Evolutionary conservation across 148 eudicot genomes (phyloP).

Genomic region (Cornus suecica): DNA sequence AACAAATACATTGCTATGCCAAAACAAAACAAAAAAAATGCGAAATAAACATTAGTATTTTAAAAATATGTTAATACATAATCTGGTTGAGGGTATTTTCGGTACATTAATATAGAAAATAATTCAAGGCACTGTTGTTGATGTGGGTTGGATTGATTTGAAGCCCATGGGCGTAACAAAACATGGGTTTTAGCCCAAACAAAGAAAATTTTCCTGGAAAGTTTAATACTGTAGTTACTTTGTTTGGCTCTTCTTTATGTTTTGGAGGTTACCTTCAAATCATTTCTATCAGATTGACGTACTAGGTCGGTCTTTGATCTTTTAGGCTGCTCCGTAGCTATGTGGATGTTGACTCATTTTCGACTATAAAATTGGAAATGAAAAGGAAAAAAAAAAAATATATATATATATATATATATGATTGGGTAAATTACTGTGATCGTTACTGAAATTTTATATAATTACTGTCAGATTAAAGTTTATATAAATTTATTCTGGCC

Average conservation of each 20-base stretch:
- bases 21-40: too few species aligned
- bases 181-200: slow-evolving; percentile 15
- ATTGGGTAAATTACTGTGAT: too few species aligned
- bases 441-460: too few species aligned
- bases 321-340: not conserved
- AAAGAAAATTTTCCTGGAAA: not conserved
- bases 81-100: not conserved
- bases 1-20: too few species aligned
- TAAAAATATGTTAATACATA: not conserved
- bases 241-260: not conserved
- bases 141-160: not conserved
- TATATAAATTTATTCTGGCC: too few species aligned
- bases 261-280: not conserved
- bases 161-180: not conserved
- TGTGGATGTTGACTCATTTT: not conserved
- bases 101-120: too few species aligned
- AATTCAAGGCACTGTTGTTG: not conserved
- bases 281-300: not conserved
- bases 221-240: not conserved
- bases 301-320: not conserved
- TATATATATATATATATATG: too few species aligned
- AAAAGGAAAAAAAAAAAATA: too few species aligned
- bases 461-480: too few species aligned
- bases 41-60: too few species aligned
- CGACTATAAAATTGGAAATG: too few species aligned